Base-by-base conservation (phyloP, 441 rosid species). In the Corymbia citriodora region DNA sequence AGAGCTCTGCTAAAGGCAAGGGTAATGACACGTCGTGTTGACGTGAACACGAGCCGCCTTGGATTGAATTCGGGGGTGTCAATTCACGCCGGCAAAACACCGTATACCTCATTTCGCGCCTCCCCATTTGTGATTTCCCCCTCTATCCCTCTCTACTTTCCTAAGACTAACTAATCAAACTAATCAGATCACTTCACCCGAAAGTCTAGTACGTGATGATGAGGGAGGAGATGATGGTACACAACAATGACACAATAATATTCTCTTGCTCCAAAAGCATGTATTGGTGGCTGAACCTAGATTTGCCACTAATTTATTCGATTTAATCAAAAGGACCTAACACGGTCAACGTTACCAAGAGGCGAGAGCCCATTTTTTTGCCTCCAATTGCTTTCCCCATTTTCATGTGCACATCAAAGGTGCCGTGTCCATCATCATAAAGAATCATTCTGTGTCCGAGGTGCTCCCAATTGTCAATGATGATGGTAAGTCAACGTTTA, bases 241-340 rank as follows among this genome's bases (percentile, higher is more conserved):
- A 79, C n/a, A 13, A 23, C 52, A 23, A 79, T 49, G 85, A 45
- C 85, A 79, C 6, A 40, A 40, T 79, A 7, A 79, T 79, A 45
- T 12, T 79, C 85, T 45, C 85, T 79, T 79, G 85, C n/a, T 12
- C 85, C n/a, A 23, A 79, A 79, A 79, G 85, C 85, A 79, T 79
- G 85, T 23, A 79, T 23, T 23, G 85, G 14, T 40, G 85, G 85
- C 85, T 40, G 18, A 45, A 79, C 85, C 85, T 23, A 23, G n/a
- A 45, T 11, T 79, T 18, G n/a, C 85, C 27, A 25, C 17, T 23
- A 7, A 72, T 72, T 19, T 72, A 36, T 72, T 36, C 45, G 10
- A 19, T 10, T n/a, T 36, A 10, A 10, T 36, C 82, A 40, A 12
- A 40, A 21, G 85, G 52, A 23, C 52, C n/a, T 12, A 79, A 6